Percentiles rank a stretch among this genome's conserved stretches.
Conservation (phyloP, 2,329 filamentous ascomycete species). For the Aspergillus pseudoterreus region DNA sequence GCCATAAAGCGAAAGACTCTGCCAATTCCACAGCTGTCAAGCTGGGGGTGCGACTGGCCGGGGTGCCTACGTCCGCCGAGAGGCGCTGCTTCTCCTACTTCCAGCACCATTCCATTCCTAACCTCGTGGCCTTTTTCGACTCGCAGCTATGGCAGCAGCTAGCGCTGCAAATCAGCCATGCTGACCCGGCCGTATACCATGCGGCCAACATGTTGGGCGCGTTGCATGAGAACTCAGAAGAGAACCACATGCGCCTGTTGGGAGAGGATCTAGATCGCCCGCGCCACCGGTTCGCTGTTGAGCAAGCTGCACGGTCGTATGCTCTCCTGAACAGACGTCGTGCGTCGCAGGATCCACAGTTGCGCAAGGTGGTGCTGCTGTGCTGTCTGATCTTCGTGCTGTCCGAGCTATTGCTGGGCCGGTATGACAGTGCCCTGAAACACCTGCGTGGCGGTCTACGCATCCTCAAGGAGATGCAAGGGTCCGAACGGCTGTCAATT, state of each 20-base stretch:
- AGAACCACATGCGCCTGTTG: not conserved
- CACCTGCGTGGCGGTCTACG: constrained; percentile 5
- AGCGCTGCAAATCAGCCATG: constrained; percentile 1
- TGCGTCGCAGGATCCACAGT: constrained; percentile 4
- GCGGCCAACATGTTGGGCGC: constrained; percentile 6
- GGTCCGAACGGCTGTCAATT: not conserved
- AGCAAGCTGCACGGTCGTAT: constrained; percentile 2
- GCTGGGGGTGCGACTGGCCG: not conserved
- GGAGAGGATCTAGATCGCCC: not conserved
- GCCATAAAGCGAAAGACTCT: not conserved
- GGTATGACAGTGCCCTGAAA: constrained; percentile 3
- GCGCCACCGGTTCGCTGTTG: constrained; percentile 1
- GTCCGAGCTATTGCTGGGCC: not conserved
- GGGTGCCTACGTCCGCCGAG: constrained; percentile 3
- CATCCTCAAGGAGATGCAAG: constrained; percentile 1
- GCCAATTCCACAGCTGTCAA: not conserved
- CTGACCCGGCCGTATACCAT: constrained; percentile 6
- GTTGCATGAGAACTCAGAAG: constrained; percentile 3
- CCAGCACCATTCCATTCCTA: not conserved
- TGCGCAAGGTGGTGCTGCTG: constrained; percentile 2
- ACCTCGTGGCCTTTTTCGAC: constrained; percentile 2
- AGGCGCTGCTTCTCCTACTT: constrained; percentile 4
- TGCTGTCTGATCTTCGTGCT: constrained; percentile 10
- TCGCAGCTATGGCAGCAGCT: constrained; percentile 6
- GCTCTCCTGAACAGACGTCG: not conserved